Conservation (phyloP, 345 rosid species). For the Pistacia atlantica region DNA sequence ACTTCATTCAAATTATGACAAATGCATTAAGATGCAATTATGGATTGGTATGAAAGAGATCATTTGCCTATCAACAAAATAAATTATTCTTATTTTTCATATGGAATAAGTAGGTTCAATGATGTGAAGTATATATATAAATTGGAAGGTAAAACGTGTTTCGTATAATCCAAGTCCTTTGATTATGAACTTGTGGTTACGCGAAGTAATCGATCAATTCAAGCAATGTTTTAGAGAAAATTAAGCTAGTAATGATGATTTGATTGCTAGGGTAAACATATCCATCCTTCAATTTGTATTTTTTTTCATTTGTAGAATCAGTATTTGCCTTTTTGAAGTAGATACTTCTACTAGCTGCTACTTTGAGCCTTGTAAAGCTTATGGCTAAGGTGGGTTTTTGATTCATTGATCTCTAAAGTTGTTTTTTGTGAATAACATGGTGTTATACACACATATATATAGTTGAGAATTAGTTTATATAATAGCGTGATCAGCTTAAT, state of each 20-base stretch:
- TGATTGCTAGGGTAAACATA: constrained; percentile 6
- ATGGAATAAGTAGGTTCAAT: constrained; percentile 25
- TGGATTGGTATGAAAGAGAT: constrained; percentile 28
- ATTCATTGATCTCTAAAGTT: constrained; percentile 17
- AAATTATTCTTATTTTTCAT: constrained; percentile 26
- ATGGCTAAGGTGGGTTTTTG: constrained; percentile 3
- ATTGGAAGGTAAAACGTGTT: constrained; percentile 29
- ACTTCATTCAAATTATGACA: constrained; percentile 38
- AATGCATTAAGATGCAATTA: constrained; percentile 35
- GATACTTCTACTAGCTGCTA: constrained; percentile 16
- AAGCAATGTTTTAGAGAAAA: constrained; percentile 27
- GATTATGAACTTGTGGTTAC: constrained; percentile 31
- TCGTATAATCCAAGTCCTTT: constrained; percentile 33
- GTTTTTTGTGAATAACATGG: background rate
- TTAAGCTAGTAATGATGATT: constrained; percentile 30
- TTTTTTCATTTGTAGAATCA: background rate
- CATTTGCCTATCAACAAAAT: constrained; percentile 30
- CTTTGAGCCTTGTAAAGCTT: constrained; percentile 2
- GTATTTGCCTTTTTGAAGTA: background rate
- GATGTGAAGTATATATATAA: constrained; percentile 29
- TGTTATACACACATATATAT: background rate
- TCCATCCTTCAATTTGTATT: background rate
- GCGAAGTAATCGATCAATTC: constrained; percentile 25
- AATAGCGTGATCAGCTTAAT: background rate
- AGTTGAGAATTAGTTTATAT: background rate